A percentile compares a stretch with the other conserved stretches of the same genome.
Evolutionary conservation across 352 stramenopile species (phyloP).

Genomic region (Plasmopara halstedii): DNA sequence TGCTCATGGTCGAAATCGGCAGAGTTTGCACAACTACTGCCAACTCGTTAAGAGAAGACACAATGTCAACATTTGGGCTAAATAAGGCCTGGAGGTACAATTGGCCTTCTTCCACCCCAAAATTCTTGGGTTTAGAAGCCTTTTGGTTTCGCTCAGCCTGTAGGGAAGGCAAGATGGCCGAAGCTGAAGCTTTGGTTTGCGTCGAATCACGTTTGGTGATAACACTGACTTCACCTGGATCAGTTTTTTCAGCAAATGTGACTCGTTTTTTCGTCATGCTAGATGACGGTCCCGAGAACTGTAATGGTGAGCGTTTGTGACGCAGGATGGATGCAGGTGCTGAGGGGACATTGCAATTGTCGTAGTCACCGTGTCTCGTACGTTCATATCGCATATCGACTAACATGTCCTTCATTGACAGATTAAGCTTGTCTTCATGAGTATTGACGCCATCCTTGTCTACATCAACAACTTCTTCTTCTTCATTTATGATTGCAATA

Average conservation of each 20-base stretch:
- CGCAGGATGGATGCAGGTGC: slow-evolving; percentile 11
- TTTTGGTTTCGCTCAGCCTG: slow-evolving; percentile 1
- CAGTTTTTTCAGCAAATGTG: slow-evolving; percentile 12
- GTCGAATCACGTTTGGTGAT: not conserved
- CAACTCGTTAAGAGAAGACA: slow-evolving; percentile 43
- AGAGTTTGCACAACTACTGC: slow-evolving; percentile 27
- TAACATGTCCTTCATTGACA: slow-evolving; percentile 18
- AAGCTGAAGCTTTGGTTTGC: not conserved
- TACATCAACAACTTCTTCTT: not conserved
- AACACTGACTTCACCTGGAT: not conserved
- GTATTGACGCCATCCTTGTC: slow-evolving; percentile 10
- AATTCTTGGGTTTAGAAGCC: slow-evolving; percentile 10
- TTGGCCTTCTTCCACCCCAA: slow-evolving; percentile 24
- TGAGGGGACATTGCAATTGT: not conserved
- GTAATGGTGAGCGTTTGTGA: slow-evolving; percentile 1
- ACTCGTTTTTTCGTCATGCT: slow-evolving; percentile 17
- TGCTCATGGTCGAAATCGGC: slow-evolving; percentile 42
- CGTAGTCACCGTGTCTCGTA: slow-evolving; percentile 3
- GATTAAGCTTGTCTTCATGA: slow-evolving; percentile 2
- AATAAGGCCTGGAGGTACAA: slow-evolving; percentile 48
- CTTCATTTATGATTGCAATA: slow-evolving; percentile 6
- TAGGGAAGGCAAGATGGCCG: not conserved
- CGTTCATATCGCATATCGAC: slow-evolving; percentile 16
- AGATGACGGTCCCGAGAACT: not conserved
- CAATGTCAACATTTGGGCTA: slow-evolving; percentile 47